These are phyloP conservation scores for Lichtheimia hyalospora DNA, from an alignment of 371 early-diverging fungal species.

Conservation along the genomic window DNA sequence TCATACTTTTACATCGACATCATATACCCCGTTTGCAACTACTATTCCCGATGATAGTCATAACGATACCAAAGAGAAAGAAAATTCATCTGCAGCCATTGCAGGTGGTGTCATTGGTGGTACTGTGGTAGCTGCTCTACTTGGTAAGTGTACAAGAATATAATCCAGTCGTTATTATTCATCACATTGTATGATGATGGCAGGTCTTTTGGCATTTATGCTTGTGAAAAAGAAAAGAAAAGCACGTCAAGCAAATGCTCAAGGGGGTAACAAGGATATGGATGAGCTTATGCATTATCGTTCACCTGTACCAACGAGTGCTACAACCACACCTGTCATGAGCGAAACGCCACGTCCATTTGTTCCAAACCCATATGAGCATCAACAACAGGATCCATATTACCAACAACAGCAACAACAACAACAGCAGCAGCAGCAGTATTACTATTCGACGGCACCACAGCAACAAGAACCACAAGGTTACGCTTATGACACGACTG, in stretches of 20 bases:
- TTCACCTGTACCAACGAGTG: constrained; percentile 3
- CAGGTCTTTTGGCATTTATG: constrained; percentile 7
- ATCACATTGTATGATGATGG: background rate
- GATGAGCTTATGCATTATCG: constrained; percentile 9
- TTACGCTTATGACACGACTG: background rate
- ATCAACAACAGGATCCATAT: background rate
- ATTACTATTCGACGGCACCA: constrained; percentile 1
- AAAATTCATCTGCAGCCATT: constrained; percentile 4
- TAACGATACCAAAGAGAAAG: background rate
- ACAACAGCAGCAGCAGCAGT: background rate
- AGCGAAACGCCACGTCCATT: background rate
- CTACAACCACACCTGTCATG: constrained; percentile 7
- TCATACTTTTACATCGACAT: constrained; percentile 11
- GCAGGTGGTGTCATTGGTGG: constrained; percentile 11
- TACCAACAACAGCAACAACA: background rate
- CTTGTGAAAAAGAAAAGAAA: constrained; percentile 1
- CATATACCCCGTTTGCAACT: constrained; percentile 6
- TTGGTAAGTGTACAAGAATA: constrained; percentile 2
- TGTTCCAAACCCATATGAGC: background rate
- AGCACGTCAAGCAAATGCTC: background rate
- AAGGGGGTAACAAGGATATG: background rate
- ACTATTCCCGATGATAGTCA: background rate
- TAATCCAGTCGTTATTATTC: background rate
- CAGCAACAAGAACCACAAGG: background rate
- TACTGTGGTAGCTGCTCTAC: constrained; percentile 2